These are phyloP conservation scores for Malassezia restricta DNA, from an alignment of 1,284 basidiomycete species.

Conservation along the genomic window DNA sequence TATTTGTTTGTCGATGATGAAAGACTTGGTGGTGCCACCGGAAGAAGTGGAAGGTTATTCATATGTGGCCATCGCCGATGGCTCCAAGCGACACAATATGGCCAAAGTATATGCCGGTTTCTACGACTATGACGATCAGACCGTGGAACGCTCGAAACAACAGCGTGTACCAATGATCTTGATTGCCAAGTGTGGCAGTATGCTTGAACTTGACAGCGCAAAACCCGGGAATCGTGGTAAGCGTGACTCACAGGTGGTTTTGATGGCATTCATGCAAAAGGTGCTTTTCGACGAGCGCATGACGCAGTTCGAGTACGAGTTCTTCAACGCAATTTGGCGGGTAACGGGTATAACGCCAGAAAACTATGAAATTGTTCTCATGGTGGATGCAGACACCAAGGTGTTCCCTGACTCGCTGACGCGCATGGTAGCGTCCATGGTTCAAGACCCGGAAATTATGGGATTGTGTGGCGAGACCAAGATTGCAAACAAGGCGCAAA, in stretches of 20 bases:
- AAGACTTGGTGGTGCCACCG: conserved; percentile 71
- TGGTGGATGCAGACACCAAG: conserved; percentile 50
- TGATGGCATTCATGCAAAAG: conserved; percentile 50
- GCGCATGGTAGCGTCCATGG: conserved; percentile 49
- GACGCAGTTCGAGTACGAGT: conserved; percentile 50
- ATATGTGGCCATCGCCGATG: conserved; percentile 96
- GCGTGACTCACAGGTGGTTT: conserved; percentile 80
- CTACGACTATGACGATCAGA: conserved; percentile 87
- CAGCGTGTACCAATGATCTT: conserved; percentile 90
- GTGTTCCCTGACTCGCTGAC: conserved; percentile 49
- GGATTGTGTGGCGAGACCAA: conserved; percentile 51
- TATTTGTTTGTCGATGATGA: conserved; percentile 94
- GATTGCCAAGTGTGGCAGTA: conserved; percentile 64
- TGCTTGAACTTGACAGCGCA: conserved; percentile 68
- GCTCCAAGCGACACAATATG: conserved; percentile 98
- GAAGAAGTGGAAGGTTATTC: conserved; percentile 85
- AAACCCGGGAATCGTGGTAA: conserved; percentile 98
- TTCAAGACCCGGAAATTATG: conserved; percentile 50
- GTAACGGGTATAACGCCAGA: conserved; percentile 49
- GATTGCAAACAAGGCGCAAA: conserved; percentile 50
- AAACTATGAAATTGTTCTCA: conserved; percentile 48
- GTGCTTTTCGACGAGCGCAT: conserved; percentile 51
- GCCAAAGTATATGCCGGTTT: conserved; percentile 96
- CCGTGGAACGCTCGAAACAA: conserved; percentile 83
- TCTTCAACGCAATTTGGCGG: conserved; percentile 50